Evolutionary conservation across 306 rosid genomes (phyloP).

Genomic region (Corylus americana): DNA sequence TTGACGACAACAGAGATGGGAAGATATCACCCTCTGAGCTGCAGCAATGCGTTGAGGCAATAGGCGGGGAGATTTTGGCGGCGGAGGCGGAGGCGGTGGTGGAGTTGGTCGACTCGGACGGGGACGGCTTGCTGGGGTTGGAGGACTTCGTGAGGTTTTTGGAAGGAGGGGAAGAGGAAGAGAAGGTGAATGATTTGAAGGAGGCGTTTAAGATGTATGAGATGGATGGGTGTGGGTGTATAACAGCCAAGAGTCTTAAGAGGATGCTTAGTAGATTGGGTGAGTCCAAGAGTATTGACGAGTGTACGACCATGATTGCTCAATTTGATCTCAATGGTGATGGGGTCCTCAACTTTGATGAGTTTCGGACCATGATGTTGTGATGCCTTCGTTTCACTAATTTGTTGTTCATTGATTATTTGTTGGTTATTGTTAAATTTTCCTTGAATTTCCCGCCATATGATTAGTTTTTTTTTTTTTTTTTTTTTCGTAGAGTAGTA

Average conservation of each 20-base stretch:
- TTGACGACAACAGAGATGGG: conserved; percentile 67
- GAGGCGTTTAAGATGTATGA: conserved; percentile 85
- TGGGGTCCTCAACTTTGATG: conserved; percentile 79
- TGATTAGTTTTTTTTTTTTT: neutral
- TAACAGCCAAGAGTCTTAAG: conserved; percentile 72
- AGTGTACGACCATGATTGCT: conserved; percentile 63
- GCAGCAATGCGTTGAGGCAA: conserved; percentile 44
- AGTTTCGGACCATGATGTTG: conserved; percentile 77
- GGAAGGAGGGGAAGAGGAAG: conserved; percentile 71
- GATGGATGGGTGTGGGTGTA: conserved; percentile 68
- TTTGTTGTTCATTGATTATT: neutral
- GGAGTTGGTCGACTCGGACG: conserved; percentile 46
- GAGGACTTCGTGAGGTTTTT: conserved; percentile 71
- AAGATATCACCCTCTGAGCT: conserved; percentile 70
- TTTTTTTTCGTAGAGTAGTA: too few relatives aligned
- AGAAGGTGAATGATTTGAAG: conserved; percentile 53
- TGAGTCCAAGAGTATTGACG: conserved; percentile 55
- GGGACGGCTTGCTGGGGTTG: conserved; percentile 61
- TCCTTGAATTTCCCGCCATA: neutral
- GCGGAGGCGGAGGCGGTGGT: conserved; percentile 51
- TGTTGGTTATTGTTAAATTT: too few relatives aligned
- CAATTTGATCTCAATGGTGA: conserved; percentile 78
- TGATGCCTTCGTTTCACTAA: conserved; percentile 11
- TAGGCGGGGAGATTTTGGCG: conserved; percentile 52
- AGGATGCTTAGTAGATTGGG: conserved; percentile 73